Conservation (phyloP, 495 filamentous ascomycete genomes). For the Penicillium longicatenatum region DNA sequence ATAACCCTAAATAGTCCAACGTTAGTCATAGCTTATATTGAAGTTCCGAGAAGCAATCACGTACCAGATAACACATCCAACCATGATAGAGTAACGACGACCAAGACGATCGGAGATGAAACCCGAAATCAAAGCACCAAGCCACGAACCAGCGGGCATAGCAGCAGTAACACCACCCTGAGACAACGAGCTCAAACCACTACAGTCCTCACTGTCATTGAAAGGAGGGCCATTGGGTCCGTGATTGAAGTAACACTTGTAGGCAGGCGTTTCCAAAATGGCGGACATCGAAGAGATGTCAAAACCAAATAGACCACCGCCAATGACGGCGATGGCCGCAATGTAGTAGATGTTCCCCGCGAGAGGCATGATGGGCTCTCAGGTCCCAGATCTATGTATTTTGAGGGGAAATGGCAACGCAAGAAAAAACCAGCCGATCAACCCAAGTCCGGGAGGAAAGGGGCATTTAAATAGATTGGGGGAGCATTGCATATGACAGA, state of each 20-base stretch:
- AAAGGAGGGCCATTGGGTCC: slow-evolving; percentile 29
- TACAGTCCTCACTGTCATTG: slow-evolving; percentile 36
- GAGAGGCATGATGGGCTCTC: slow-evolving; percentile 10
- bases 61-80: slow-evolving; percentile 65
- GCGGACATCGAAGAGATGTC: slow-evolving; percentile 84
- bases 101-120: slow-evolving; percentile 67
- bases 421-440: slow-evolving; percentile 1
- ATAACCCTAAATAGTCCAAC: slow-evolving; percentile 40
- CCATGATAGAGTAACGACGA: slow-evolving; percentile 66
- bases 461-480: slow-evolving; percentile 12
- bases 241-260: slow-evolving; percentile 67
- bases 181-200: slow-evolving; percentile 46
- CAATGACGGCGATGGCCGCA: slow-evolving; percentile 72
- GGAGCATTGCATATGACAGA: slow-evolving; percentile 7
- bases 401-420: neutral
- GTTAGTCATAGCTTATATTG: neutral
- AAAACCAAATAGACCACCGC: slow-evolving; percentile 83
- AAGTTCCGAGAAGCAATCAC: slow-evolving; percentile 3
- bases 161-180: slow-evolving; percentile 66
- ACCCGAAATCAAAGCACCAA: slow-evolving; percentile 69
- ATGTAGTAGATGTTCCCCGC: slow-evolving; percentile 68
- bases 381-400: neutral
- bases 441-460: neutral
- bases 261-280: slow-evolving; percentile 59
- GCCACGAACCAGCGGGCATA: slow-evolving; percentile 75